Conservation (phyloP, 345 rosid genomes). For the Melaleuca alternifolia region DNA sequence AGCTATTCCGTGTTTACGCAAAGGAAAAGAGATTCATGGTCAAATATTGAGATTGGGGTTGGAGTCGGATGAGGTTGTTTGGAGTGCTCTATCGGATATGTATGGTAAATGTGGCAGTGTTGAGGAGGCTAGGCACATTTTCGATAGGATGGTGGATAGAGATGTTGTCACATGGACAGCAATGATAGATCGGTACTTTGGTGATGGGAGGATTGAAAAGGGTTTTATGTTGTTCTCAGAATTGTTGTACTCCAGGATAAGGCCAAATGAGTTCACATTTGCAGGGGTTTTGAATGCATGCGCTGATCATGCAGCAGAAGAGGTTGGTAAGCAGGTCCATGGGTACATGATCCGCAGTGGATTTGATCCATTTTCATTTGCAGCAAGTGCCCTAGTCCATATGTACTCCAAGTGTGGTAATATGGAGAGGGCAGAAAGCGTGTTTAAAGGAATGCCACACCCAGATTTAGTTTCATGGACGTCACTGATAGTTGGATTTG, state of each 20-base stretch:
- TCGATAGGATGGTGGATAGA: conserved; percentile 48
- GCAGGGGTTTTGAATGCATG: conserved; percentile 73
- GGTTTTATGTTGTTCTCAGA: conserved; percentile 57
- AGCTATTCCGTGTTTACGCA: conserved; percentile 32
- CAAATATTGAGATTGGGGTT: conserved; percentile 49
- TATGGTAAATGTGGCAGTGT: conserved; percentile 85
- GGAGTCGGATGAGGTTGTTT: conserved; percentile 79
- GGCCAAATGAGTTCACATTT: conserved; percentile 75
- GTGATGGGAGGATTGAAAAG: conserved; percentile 45
- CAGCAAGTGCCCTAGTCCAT: conserved; percentile 70
- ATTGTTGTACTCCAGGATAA: conserved; percentile 38
- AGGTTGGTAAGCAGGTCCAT: conserved; percentile 71
- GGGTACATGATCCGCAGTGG: conserved; percentile 63
- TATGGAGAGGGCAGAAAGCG: conserved; percentile 51
- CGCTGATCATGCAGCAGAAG: conserved; percentile 52
- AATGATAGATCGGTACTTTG: conserved; percentile 73
- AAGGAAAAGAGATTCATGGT: conserved; percentile 80
- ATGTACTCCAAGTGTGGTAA: conserved; percentile 86
- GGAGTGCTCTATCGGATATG: conserved; percentile 85
- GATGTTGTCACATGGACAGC: conserved; percentile 87
- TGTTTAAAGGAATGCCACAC: conserved; percentile 33
- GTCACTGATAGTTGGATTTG: conserved; percentile 65
- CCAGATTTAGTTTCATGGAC: conserved; percentile 83
- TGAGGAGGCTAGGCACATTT: conserved; percentile 59
- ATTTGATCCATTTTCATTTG: conserved; percentile 56